Conservation (phyloP, 257 asterid species). For the Agastache rugosa region DNA sequence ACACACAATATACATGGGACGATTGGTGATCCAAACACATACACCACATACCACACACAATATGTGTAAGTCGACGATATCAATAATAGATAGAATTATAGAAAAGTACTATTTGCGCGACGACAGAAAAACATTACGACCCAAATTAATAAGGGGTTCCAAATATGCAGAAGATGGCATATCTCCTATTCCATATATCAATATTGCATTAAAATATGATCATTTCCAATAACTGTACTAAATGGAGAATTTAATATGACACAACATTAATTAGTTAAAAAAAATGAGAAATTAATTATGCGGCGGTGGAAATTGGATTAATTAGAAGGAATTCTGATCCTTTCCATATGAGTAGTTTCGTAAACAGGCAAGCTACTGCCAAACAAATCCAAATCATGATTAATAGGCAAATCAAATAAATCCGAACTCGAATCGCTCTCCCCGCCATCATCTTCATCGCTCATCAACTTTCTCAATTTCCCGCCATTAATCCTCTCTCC, state of each 20-base stretch:
- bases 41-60: no score
- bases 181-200: no score
- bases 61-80: background rate
- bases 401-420: conserved; percentile 75
- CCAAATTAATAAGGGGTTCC: background rate
- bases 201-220: no score
- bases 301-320: conserved; percentile 27
- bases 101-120: background rate
- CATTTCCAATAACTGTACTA: background rate
- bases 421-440: conserved; percentile 94
- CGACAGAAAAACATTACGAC: no score
- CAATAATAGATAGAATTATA: no score
- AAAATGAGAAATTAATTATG: no score
- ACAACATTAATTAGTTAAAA: background rate
- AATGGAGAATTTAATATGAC: background rate
- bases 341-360: conserved; percentile 49
- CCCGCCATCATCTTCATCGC: conserved; percentile 54
- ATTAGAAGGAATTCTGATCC: conserved; percentile 36
- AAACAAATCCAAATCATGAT: conserved; percentile 62
- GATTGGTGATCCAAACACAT: no score
- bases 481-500: background rate
- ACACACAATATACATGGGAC: no score
- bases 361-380: conserved; percentile 57
- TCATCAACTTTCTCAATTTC: conserved; percentile 38
- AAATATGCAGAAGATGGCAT: background rate